Evolutionary conservation across 495 filamentous ascomycete species (phyloP).

Genomic region (Lasiosphaeria miniovina): DNA sequence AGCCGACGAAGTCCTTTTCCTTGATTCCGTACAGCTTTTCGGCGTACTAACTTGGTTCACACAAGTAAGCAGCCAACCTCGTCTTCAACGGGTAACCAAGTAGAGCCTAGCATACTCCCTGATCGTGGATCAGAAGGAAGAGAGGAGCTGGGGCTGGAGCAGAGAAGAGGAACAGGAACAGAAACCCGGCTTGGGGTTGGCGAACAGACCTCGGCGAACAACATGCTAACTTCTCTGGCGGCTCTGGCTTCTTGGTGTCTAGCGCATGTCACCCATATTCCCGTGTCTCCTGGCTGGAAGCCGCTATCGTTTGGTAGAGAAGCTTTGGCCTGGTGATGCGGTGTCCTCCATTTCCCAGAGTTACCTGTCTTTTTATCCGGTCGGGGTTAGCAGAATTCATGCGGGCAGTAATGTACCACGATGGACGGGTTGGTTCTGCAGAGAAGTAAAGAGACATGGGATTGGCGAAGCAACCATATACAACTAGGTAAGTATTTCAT

Average conservation of each 20-base stretch:
- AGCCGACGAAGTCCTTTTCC: conserved; percentile 35
- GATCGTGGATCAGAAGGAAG: background rate
- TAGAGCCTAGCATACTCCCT: background rate
- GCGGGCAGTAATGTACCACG: too few species aligned
- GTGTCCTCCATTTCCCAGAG: conserved; percentile 54
- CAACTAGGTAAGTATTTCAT: too few species aligned
- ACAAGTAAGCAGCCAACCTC: background rate
- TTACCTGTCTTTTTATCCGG: conserved; percentile 40
- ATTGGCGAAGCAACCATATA: too few species aligned
- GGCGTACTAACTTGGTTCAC: conserved; percentile 44
- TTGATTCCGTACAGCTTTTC: conserved; percentile 57
- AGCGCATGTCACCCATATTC: conserved; percentile 88
- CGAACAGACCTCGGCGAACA: conserved; percentile 69
- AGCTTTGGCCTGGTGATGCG: conserved; percentile 47
- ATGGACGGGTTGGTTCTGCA: background rate
- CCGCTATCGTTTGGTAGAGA: conserved; percentile 27
- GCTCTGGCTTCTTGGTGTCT: conserved; percentile 76
- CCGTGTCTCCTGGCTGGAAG: conserved; percentile 73
- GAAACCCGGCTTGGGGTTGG: background rate
- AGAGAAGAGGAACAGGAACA: background rate
- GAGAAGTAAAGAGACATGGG: too few species aligned
- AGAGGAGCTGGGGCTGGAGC: background rate
- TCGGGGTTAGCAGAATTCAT: conserved; percentile 1
- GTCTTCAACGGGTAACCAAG: background rate
- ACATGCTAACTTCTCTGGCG: conserved; percentile 63